These are phyloP conservation scores for Barnettozyma californica DNA, from an alignment of 805 yeast genomes.

Conservation along the genomic window DNA sequence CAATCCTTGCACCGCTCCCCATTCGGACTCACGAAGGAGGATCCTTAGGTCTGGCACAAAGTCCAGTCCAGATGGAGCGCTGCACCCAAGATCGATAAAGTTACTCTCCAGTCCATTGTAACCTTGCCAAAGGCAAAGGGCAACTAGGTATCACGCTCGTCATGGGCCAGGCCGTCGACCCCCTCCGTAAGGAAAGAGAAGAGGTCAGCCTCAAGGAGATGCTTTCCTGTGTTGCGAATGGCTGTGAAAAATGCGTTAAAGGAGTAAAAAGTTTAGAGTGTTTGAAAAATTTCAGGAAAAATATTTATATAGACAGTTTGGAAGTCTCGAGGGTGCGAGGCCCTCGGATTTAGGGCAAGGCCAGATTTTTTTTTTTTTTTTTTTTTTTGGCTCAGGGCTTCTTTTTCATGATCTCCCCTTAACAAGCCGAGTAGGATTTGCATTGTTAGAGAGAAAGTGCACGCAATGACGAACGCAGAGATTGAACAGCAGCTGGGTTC, in stretches of 20 bases:
- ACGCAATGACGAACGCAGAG: not conserved
- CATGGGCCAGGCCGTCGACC: constrained; percentile 56
- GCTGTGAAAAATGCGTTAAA: constrained; percentile 59
- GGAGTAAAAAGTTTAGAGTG: constrained; percentile 8
- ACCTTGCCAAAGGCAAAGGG: constrained; percentile 14
- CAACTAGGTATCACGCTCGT: constrained; percentile 48
- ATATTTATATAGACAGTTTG: too few species aligned
- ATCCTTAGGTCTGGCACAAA: constrained; percentile 49
- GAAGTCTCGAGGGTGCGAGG: not conserved
- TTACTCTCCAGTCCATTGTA: constrained; percentile 56
- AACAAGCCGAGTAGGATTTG: not conserved
- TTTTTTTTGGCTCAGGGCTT: not conserved
- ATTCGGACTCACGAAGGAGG: constrained; percentile 75
- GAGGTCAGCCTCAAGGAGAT: constrained; percentile 67
- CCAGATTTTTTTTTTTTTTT: not conserved
- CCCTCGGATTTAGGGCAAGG: not conserved
- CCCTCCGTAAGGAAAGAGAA: constrained; percentile 8
- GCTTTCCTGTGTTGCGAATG: constrained; percentile 53
- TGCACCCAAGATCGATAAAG: constrained; percentile 68
- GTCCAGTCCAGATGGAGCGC: constrained; percentile 50
- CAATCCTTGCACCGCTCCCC: constrained; percentile 55
- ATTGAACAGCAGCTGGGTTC: constrained; percentile 1
- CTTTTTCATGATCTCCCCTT: not conserved
- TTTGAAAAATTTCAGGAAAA: not conserved
- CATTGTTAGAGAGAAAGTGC: not conserved